Base-by-base conservation (phyloP, 2,329 filamentous ascomycete genomes). In the Kalmusia sp. region DNA sequence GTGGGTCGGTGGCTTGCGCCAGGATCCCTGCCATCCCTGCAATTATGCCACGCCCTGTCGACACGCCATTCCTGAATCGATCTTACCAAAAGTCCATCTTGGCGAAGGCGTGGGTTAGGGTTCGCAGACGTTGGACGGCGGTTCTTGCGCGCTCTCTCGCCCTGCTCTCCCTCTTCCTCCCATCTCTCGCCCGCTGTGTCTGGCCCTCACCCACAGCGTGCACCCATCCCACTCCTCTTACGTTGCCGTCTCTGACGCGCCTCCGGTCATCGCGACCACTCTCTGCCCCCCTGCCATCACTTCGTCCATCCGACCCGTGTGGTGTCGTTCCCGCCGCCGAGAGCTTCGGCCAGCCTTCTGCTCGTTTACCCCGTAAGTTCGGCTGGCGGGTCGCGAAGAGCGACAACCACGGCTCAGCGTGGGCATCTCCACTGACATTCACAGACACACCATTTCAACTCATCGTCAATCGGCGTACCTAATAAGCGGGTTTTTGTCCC, bases 281-380 rank as follows among this genome's bases (percentile, higher is more conserved):
- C 2, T 40, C 46, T 11, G 30, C 27, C 40, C 41, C 28, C 37
- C 40, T 27, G n/a, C 30, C n/a, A 19, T 43, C 37, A 39, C 43
- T 25, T 45, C 33, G 25, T 25, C 40, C 49, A 33, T 52, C 46
- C 38, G 58, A 56, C 52, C 57, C 61, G 58, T 49, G 59, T 65
- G 58, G 60, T 62, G 61, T 57, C 56, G 30, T 63, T 62, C 61
- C 60, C 61, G 53, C 59, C 50, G n/a, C 39, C 21, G 19, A 37
- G 11, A 27, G 15, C 39, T 31, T 41, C 50, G 38, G 37, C 28
- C 44, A 28, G 24, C 28, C 44, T 33, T 28, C 38, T 22, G 25
- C 43, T 28, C 33, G 31, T 15, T n/a, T 37, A 9, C 33, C 34
- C 40, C 21, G 50, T 52, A 52, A 41, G 50, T 52, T 31, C 25